Base-by-base conservation (phyloP, 2,329 filamentous ascomycete genomes). In the Penicillium sp. region DNA sequence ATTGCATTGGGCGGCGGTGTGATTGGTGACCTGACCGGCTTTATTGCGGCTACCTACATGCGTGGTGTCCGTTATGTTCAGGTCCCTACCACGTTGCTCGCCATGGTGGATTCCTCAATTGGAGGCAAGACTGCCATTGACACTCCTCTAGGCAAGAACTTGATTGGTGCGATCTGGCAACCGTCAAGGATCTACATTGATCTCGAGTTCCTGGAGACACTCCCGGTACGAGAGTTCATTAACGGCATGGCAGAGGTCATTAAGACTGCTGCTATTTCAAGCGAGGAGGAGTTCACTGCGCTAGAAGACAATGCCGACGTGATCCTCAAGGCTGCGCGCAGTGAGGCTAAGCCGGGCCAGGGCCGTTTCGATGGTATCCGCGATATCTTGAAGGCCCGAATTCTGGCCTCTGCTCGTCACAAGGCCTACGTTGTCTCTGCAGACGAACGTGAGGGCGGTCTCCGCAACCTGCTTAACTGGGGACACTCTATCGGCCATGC, bases 201-300 rank as follows among this genome's bases (percentile, higher is more conserved):
- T 76, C 83, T 98, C 63, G 85, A 88, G 58, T 98, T 99, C 73
- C 83, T 99, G 58, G 92, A 96, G 74, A 96, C 93, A 0, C 82
- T 99, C 22, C 93, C 94, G 0, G 88, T 89, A 66, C 85, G 95
- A 67, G 94, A 99, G 78, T 94, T 99, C 73, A 93, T 97, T 78
- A 99, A 99, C 76, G 95, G 95, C 63, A 97, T 99, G 94, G 95
- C 94, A 28, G 95, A 99, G 80, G 94, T 99, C 33, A 85, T 97
- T 75, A 97, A 97, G 85, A 99, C 95, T 3, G 95, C 95, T 3
- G 95, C 95, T 57, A 98, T 99, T 70, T 97, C 94, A 87, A 87
- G 96, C 71, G 92, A 96, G 77, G 79, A 83, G 10, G 94, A 97
- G 73, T 99, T 99, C 74, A 85, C 89, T 46, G 78, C 89, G 13